Conservation (phyloP, 2,329 filamentous ascomycete species). For the Helotiales sp. region DNA sequence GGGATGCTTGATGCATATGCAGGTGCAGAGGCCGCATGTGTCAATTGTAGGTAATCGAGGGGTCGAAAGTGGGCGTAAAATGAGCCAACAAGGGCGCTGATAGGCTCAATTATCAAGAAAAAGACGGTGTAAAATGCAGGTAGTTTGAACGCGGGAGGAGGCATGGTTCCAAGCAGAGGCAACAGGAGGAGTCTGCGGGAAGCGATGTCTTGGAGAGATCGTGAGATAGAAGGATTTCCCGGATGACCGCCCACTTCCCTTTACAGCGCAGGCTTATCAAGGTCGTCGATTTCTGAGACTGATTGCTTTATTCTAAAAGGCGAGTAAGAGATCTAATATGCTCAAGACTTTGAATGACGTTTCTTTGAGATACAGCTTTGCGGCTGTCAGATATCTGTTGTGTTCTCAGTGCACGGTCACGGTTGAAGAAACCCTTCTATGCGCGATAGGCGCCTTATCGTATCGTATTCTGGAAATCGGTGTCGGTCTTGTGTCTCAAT, state of each 20-base stretch:
- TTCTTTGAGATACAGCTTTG: too few species aligned
- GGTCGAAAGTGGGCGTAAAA: constrained; percentile 52
- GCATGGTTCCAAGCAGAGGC: constrained; percentile 5
- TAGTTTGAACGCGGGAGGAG: constrained; percentile 44
- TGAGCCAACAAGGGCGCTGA: constrained; percentile 53
- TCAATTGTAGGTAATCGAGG: constrained; percentile 61
- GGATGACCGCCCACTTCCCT: too few species aligned
- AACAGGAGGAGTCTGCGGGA: constrained; percentile 3
- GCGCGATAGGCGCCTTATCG: not conserved
- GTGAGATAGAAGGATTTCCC: not conserved
- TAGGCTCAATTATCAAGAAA: constrained; percentile 72
- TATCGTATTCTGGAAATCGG: not conserved
- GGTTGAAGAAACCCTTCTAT: too few species aligned
- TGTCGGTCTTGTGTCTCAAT: not conserved
- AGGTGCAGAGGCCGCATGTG: constrained; percentile 44
- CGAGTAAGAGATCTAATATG: too few species aligned
- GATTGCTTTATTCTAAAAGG: too few species aligned
- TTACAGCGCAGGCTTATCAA: too few species aligned
- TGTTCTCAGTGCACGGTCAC: too few species aligned
- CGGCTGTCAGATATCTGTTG: too few species aligned
- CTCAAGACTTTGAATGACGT: too few species aligned
- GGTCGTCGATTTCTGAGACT: too few species aligned
- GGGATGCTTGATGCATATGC: constrained; percentile 42
- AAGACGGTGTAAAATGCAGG: constrained; percentile 67
- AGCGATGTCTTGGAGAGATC: not conserved